Conservation (phyloP, 495 filamentous ascomycete species). For the Daldinia decipiens region DNA sequence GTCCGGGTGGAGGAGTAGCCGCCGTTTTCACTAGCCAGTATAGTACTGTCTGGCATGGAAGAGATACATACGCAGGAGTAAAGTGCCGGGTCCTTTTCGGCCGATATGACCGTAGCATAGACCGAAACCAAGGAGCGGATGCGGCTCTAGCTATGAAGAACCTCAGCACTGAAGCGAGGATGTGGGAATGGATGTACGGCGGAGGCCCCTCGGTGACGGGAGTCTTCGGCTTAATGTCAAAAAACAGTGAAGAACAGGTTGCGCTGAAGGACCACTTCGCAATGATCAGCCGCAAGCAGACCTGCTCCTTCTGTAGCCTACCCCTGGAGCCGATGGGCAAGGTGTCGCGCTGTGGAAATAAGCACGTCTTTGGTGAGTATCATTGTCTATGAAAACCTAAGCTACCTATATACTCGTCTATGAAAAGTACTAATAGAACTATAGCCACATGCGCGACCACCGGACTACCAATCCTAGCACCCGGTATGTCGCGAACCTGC, state of each 20-base stretch:
- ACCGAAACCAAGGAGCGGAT: constrained; percentile 11
- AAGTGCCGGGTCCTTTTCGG: constrained; percentile 56
- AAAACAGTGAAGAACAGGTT: constrained; percentile 14
- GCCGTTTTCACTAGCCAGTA: constrained; percentile 54
- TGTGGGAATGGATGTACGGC: constrained; percentile 62
- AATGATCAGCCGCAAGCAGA: constrained; percentile 41
- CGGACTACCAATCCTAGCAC: constrained; percentile 55
- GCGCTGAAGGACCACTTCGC: constrained; percentile 48
- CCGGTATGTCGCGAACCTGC: constrained; percentile 55
- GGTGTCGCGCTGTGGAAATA: constrained; percentile 41
- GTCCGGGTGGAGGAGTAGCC: constrained; percentile 56
- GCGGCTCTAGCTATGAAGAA: constrained; percentile 17
- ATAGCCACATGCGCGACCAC: constrained; percentile 54
- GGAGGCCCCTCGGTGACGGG: constrained; percentile 55
- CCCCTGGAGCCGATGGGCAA: constrained; percentile 30
- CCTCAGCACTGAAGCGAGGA: constrained; percentile 55
- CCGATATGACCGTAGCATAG: constrained; percentile 32
- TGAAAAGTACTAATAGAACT: background rate
- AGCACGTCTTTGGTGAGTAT: constrained; percentile 48
- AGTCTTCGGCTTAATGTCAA: constrained; percentile 16
- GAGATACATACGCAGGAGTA: constrained; percentile 56
- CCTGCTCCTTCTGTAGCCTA: constrained; percentile 53
- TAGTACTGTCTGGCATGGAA: constrained; percentile 52
- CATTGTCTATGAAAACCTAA: background rate
- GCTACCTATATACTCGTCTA: too few relatives aligned